Percentiles rank a stretch among this genome's conserved stretches.
Conservation (phyloP, 2,329 filamentous ascomycete genomes). For the Xylariaceae sp. region DNA sequence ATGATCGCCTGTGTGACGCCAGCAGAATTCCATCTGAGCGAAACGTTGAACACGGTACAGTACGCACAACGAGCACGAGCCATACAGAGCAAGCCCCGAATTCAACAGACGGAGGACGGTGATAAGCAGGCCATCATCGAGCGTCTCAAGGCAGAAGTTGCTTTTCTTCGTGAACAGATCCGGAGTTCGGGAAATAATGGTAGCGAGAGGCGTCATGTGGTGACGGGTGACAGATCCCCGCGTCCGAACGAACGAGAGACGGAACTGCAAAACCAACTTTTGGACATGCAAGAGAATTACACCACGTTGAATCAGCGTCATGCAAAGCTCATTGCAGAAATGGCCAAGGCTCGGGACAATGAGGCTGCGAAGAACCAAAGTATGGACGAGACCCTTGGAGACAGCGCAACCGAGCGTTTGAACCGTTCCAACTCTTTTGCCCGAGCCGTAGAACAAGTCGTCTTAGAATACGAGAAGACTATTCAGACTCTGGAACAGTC, state of each 20-base stretch:
- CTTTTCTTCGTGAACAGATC: constrained; percentile 90
- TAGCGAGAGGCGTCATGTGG: constrained; percentile 48
- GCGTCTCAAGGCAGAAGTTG: constrained; percentile 84
- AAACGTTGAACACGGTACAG: constrained; percentile 94
- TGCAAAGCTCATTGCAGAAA: constrained; percentile 89
- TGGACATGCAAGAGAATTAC: constrained; percentile 94
- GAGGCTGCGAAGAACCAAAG: constrained; percentile 55
- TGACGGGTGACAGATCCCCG: constrained; percentile 66
- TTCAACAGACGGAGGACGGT: constrained; percentile 86
- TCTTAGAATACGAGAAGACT: constrained; percentile 97
- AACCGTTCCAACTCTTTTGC: constrained; percentile 96
- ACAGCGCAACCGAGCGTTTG: constrained; percentile 77
- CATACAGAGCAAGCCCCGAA: constrained; percentile 95
- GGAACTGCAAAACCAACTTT: constrained; percentile 86
- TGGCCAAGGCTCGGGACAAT: constrained; percentile 77
- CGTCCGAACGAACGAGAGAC: constrained; percentile 78
- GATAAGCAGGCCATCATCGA: constrained; percentile 95
- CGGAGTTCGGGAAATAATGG: constrained; percentile 70
- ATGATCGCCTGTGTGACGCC: constrained; percentile 99
- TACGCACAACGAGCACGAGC: constrained; percentile 94
- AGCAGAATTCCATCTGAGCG: constrained; percentile 93
- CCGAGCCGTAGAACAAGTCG: constrained; percentile 90
- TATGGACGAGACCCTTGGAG: constrained; percentile 60
- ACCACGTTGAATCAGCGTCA: constrained; percentile 85
- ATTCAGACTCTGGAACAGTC: constrained; percentile 92